Conservation (phyloP, 257 asterid species). For the Lycium ferocissimum region DNA sequence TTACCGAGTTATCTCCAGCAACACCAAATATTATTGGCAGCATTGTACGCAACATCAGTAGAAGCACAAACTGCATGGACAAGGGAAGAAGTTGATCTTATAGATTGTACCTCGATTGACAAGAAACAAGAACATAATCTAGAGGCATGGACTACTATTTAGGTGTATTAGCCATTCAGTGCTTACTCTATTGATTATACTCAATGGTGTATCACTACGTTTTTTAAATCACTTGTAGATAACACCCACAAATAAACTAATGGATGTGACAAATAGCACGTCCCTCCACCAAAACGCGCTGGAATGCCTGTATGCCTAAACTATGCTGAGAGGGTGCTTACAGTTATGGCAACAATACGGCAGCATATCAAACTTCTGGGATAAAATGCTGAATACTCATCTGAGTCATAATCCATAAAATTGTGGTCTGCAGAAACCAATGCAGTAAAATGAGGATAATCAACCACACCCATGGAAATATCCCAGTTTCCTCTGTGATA, state of each 20-base stretch:
- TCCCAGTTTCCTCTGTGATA: slow-evolving; percentile 76
- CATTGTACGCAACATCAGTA: slow-evolving; percentile 70
- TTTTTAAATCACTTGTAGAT: not conserved
- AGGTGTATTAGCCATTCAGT: not conserved
- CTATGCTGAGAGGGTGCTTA: slow-evolving; percentile 28
- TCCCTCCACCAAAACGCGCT: not conserved
- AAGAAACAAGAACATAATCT: not conserved
- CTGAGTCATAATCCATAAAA: slow-evolving; percentile 51
- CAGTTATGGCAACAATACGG: slow-evolving; percentile 73
- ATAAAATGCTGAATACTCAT: slow-evolving; percentile 46
- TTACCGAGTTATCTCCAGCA: slow-evolving; percentile 55
- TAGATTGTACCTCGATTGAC: not conserved
- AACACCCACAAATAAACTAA: not conserved
- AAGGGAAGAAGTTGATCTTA: not conserved
- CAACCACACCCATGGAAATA: slow-evolving; percentile 62
- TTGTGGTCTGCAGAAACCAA: slow-evolving; percentile 45
- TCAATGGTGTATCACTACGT: too few species aligned
- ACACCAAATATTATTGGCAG: slow-evolving; percentile 58
- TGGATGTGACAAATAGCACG: not conserved
- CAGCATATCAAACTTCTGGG: slow-evolving; percentile 71
- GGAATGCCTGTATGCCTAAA: not conserved
- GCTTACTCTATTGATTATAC: not conserved
- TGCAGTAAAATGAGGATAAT: slow-evolving; percentile 53
- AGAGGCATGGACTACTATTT: not conserved
- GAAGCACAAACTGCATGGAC: slow-evolving; percentile 60